phyloP scores from a whole-genome alignment of 208 protist species.

The Leishmania gerbilli region DNA sequence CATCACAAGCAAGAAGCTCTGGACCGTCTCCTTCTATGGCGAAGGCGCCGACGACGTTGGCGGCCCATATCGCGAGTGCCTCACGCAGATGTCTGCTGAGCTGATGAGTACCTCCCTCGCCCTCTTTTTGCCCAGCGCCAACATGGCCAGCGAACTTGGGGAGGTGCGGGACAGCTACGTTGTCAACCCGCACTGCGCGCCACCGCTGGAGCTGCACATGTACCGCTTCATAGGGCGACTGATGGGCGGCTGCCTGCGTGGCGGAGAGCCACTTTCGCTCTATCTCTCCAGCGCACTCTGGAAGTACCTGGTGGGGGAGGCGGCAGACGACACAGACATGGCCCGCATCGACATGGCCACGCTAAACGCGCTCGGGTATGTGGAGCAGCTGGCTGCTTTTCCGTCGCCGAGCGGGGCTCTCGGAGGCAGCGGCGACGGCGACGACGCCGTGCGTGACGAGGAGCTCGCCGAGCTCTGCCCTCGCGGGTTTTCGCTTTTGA shows the following conservation, averaged over 20 bases:
- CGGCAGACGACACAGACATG: constrained; percentile 53
- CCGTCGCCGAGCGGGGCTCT: neutral
- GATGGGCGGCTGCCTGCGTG: constrained; percentile 95
- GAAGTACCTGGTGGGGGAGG: constrained; percentile 88
- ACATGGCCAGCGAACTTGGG: constrained; percentile 70
- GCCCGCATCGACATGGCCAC: constrained; percentile 54
- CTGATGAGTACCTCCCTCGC: constrained; percentile 78
- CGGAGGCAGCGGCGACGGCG: constrained; percentile 5
- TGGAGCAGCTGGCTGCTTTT: constrained; percentile 28
- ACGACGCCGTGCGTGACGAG: constrained; percentile 28
- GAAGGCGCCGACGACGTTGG: constrained; percentile 94
- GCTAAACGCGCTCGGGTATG: constrained; percentile 65
- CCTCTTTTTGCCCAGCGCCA: constrained; percentile 90
- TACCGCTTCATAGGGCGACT: constrained; percentile 93
- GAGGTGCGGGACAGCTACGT: constrained; percentile 85
- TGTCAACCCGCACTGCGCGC: constrained; percentile 50
- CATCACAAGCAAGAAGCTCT: constrained; percentile 80
- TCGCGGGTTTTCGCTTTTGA: constrained; percentile 68
- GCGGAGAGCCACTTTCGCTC: constrained; percentile 88
- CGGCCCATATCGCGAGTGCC: constrained; percentile 91
- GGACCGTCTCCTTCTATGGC: constrained; percentile 85
- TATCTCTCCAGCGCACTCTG: constrained; percentile 91
- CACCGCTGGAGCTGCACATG: constrained; percentile 61
- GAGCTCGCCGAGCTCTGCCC: constrained; percentile 59
- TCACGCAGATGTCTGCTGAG: constrained; percentile 91